Conservation (phyloP, 1,139 yeast genomes). For the Hanseniaspora gamundiae region DNA sequence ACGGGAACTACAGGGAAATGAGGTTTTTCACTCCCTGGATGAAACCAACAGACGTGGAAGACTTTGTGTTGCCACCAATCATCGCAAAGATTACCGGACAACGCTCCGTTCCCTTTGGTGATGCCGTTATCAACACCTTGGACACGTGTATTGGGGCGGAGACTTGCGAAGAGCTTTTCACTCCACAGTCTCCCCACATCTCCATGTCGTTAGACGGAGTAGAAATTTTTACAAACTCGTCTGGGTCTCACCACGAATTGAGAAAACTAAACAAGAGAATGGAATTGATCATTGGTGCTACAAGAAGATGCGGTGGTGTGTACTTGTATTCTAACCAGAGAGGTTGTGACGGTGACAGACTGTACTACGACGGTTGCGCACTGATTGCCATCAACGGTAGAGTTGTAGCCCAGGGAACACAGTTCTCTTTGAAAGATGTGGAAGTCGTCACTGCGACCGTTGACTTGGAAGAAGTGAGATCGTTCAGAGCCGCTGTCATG, state of each 20-base stretch:
- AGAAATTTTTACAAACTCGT: constrained; percentile 87
- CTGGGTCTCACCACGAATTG: constrained; percentile 94
- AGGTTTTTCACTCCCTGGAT: constrained; percentile 93
- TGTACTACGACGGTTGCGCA: constrained; percentile 96
- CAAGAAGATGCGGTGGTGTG: constrained; percentile 92
- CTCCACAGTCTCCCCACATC: constrained; percentile 93
- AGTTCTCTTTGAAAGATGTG: constrained; percentile 78
- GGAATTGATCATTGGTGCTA: constrained; percentile 79
- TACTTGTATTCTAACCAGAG: constrained; percentile 88
- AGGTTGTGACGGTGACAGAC: constrained; percentile 96
- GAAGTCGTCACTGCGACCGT: constrained; percentile 91
- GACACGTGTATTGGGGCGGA: constrained; percentile 91
- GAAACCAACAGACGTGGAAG: constrained; percentile 62
- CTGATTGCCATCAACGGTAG: constrained; percentile 84
- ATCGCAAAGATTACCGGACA: constrained; percentile 58
- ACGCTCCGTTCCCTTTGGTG: constrained; percentile 66
- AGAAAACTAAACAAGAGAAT: constrained; percentile 78
- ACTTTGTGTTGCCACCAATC: constrained; percentile 54
- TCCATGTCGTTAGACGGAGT: constrained; percentile 90
- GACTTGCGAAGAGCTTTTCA: constrained; percentile 93
- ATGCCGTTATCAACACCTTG: constrained; percentile 69
- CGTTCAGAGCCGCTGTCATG: constrained; percentile 56
- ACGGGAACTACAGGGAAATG: constrained; percentile 97
- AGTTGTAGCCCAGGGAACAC: constrained; percentile 86
- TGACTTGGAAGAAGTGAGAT: constrained; percentile 81